Evolutionary conservation across 352 stramenopile species (phyloP).

Genomic region (Phytophthora syringae): DNA sequence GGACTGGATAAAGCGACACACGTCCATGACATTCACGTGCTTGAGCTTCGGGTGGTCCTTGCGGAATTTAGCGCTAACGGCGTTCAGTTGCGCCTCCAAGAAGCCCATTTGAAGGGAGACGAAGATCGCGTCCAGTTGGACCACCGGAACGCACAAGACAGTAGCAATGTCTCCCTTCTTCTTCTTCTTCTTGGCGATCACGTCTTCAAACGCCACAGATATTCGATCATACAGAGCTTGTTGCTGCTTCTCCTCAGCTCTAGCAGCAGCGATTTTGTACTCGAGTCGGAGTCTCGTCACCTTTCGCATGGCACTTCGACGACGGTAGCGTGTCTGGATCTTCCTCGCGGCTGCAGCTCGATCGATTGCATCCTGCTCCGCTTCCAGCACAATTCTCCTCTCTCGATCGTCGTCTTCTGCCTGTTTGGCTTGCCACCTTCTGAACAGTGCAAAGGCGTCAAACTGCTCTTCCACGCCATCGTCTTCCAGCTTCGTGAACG

Average conservation of each 20-base stretch:
- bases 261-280: conserved; percentile 51
- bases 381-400: conserved; percentile 39
- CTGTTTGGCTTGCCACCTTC: conserved; percentile 68
- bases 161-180: conserved; percentile 27
- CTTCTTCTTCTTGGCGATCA: conserved; percentile 16
- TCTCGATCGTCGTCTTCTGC: conserved; percentile 57
- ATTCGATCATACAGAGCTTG: conserved; percentile 60
- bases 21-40: conserved; percentile 70
- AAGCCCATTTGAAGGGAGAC: conserved; percentile 41
- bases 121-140: conserved; percentile 54
- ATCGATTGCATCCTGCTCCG: conserved; percentile 23
- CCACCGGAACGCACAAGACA: conserved; percentile 51
- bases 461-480: conserved; percentile 52
- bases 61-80: conserved; percentile 40
- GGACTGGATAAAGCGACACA: conserved; percentile 58
- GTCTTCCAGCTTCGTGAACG: conserved; percentile 26
- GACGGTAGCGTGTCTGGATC: conserved; percentile 75
- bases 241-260: conserved; percentile 54
- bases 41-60: conserved; percentile 43
- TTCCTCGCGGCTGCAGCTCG: conserved; percentile 48
- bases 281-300: conserved; percentile 55
- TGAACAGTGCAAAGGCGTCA: conserved; percentile 71
- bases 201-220: conserved; percentile 46
- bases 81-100: conserved; percentile 35
- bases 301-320: conserved; percentile 56